Evolutionary conservation across 2,329 filamentous ascomycete genomes (phyloP).

Genomic region (Seiridium cupressi): DNA sequence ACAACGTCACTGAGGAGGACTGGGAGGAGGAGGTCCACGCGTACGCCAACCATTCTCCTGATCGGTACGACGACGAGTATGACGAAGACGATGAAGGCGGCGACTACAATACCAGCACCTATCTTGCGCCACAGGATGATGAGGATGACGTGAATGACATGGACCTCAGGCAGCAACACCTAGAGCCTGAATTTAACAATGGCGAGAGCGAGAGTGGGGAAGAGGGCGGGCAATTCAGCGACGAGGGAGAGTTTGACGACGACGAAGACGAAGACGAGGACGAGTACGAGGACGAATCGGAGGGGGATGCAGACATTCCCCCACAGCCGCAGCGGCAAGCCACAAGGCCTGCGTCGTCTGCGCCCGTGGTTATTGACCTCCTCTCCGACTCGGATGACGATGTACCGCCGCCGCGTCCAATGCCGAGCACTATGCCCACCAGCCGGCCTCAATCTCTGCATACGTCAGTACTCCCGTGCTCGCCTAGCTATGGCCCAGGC

Average conservation of each 20-base stretch:
- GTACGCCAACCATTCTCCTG: constrained; percentile 22
- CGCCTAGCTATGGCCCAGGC: constrained; percentile 1
- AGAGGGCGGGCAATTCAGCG: constrained; percentile 3
- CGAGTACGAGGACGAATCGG: constrained; percentile 14
- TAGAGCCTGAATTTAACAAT: constrained; percentile 28
- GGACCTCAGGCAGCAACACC: constrained; percentile 18
- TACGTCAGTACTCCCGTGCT: neutral
- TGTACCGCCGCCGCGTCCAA: constrained; percentile 7
- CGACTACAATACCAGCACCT: constrained; percentile 29
- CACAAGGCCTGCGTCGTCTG: constrained; percentile 8
- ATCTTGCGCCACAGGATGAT: constrained; percentile 26
- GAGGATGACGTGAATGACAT: constrained; percentile 30
- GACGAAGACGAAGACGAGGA: constrained; percentile 13
- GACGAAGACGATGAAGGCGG: constrained; percentile 28
- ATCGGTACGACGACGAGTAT: constrained; percentile 27
- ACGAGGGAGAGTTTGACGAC: constrained; percentile 15
- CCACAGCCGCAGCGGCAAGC: constrained; percentile 8
- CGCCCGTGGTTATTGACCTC: constrained; percentile 22
- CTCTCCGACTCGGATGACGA: constrained; percentile 24
- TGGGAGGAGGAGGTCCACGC: constrained; percentile 24
- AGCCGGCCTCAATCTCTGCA: neutral
- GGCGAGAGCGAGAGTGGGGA: constrained; percentile 19
- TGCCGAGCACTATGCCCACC: neutral
- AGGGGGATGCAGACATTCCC: constrained; percentile 1
- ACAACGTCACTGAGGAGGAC: constrained; percentile 13